phyloP scores from a whole-genome alignment of 495 filamentous ascomycete species.

The Aspergillus diversus region DNA sequence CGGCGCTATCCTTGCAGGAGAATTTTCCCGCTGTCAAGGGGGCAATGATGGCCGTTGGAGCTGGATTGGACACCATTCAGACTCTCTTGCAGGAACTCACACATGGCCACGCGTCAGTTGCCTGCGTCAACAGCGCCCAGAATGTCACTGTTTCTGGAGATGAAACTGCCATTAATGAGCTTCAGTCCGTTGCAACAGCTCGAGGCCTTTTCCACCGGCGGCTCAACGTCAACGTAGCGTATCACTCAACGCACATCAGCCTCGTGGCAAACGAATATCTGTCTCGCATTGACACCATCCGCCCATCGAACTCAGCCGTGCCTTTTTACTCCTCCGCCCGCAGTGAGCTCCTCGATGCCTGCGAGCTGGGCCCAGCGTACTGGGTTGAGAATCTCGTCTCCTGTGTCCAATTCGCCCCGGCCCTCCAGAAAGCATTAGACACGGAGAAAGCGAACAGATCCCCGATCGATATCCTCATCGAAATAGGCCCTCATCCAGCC shows the following conservation, averaged over 20 bases:
- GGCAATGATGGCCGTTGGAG: constrained; percentile 40
- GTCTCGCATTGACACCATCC: constrained; percentile 8
- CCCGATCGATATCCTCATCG: constrained; percentile 6
- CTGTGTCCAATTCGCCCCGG: background rate
- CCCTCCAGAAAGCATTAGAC: background rate
- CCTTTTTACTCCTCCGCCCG: background rate
- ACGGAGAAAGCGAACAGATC: background rate
- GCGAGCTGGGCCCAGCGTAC: background rate
- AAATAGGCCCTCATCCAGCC: constrained; percentile 12
- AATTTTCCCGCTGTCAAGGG: constrained; percentile 19
- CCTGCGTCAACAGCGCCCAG: constrained; percentile 49
- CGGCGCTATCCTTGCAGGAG: background rate
- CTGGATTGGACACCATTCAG: constrained; percentile 25
- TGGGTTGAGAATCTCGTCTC: constrained; percentile 4
- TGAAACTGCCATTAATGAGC: constrained; percentile 30
- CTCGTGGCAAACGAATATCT: constrained; percentile 29
- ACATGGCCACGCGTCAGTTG: constrained; percentile 35
- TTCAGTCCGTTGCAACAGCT: constrained; percentile 47
- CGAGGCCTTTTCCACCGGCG: constrained; percentile 55
- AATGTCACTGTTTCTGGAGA: constrained; percentile 53
- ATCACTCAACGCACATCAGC: constrained; percentile 67
- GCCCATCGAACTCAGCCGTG: background rate
- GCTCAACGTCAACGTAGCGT: constrained; percentile 63
- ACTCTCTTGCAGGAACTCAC: constrained; percentile 23
- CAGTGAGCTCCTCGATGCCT: background rate